Conservation (phyloP, 2,329 filamentous ascomycete genomes). For the Beauveria sp. region DNA sequence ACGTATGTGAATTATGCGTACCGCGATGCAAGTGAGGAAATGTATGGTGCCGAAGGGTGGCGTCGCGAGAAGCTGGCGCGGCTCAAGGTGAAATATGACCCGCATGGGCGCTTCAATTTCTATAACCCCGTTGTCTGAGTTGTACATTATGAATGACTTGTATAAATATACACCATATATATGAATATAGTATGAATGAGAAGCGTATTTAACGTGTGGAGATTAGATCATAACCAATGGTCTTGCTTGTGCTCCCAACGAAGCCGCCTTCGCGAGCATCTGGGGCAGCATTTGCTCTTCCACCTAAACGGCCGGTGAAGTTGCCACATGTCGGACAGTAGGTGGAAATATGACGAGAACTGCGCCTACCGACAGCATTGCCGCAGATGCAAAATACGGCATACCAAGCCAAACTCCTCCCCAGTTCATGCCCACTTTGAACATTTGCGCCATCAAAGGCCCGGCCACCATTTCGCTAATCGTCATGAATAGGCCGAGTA, state of each 20-base stretch:
- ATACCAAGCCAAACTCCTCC: neutral
- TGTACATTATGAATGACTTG: neutral
- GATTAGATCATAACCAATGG: too few species aligned
- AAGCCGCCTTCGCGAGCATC: too few species aligned
- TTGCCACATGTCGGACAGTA: neutral
- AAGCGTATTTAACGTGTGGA: too few species aligned
- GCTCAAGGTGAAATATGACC: conserved; percentile 40
- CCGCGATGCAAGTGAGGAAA: conserved; percentile 28
- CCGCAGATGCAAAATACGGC: neutral
- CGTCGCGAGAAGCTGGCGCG: conserved; percentile 32
- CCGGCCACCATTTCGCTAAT: conserved; percentile 4
- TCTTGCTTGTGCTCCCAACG: too few species aligned
- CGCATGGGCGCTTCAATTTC: conserved; percentile 16
- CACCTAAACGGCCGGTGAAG: too few species aligned
- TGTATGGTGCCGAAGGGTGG: conserved; percentile 40
- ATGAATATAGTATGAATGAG: too few species aligned
- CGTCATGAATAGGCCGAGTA: neutral
- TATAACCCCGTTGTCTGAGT: too few species aligned
- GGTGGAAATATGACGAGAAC: neutral
- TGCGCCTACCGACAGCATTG: neutral
- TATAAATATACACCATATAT: neutral
- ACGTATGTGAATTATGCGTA: conserved; percentile 42
- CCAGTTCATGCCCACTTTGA: conserved; percentile 1
- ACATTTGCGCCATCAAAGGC: neutral
- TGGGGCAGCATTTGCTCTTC: too few species aligned